Conservation (phyloP, 176 grass and related monocot genomes). For the Oryza brachyantha region DNA sequence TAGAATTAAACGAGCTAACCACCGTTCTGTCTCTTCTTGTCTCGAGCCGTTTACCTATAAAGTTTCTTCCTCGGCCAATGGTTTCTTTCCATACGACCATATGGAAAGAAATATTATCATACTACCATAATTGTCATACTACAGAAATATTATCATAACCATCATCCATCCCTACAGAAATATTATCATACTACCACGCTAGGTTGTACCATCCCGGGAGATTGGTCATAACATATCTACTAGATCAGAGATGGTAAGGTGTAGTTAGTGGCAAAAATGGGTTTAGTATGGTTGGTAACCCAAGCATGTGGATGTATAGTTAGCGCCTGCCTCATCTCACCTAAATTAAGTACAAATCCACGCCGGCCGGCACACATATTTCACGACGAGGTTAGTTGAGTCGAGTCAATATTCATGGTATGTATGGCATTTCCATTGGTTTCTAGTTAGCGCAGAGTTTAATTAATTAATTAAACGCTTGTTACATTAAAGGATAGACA, state of each 20-base stretch:
- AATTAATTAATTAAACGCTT: too few relatives aligned
- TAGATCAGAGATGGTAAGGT: background rate
- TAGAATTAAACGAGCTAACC: background rate
- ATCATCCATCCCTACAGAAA: too few relatives aligned
- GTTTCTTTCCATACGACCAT: background rate
- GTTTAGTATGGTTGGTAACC: conserved; percentile 25
- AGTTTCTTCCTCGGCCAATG: background rate
- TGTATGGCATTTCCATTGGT: background rate
- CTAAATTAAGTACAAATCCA: background rate
- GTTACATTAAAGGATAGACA: conserved; percentile 8
- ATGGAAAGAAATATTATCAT: too few relatives aligned
- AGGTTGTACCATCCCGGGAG: background rate
- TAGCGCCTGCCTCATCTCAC: conserved; percentile 3
- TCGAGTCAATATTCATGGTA: background rate
- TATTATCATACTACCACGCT: background rate
- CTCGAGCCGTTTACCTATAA: background rate
- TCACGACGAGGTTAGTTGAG: conserved; percentile 20
- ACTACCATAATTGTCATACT: too few relatives aligned
- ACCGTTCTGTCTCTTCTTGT: conserved; percentile 37
- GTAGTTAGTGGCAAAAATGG: conserved; percentile 26
- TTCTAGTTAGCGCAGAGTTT: background rate
- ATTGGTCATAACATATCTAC: conserved; percentile 17
- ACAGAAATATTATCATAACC: too few relatives aligned
- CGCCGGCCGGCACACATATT: conserved; percentile 26
- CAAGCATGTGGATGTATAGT: conserved; percentile 27